A percentile compares a stretch with the other conserved stretches of the same genome.
Conservation (phyloP, 768 basidiomycete genomes). For the Calocybe indica region DNA sequence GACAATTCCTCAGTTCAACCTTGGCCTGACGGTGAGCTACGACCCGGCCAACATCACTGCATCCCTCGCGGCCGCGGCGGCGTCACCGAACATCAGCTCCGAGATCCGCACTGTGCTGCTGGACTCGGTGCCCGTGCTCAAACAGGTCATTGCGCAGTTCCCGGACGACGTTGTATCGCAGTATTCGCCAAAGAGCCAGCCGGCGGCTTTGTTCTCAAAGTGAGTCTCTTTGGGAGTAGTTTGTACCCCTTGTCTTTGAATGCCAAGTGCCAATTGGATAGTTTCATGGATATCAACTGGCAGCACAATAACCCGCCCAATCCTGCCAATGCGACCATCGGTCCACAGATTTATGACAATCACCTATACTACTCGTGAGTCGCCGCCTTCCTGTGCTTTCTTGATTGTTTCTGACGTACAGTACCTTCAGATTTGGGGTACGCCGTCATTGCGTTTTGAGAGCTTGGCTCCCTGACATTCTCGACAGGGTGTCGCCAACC, state of each 20-base stretch:
- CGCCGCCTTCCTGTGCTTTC: neutral
- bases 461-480: constrained; percentile 3
- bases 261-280: constrained; percentile 15
- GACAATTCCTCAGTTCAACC: constrained; percentile 20
- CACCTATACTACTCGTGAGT: constrained; percentile 73
- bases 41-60: too few species aligned
- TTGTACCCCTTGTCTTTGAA: too few species aligned
- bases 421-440: neutral
- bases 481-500: constrained; percentile 60
- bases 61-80: too few species aligned
- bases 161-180: constrained; percentile 14
- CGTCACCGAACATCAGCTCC: too few species aligned
- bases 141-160: constrained; percentile 9
- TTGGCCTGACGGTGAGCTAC: too few species aligned
- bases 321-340: constrained; percentile 61
- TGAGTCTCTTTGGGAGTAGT: constrained; percentile 11
- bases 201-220: constrained; percentile 28
- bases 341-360: constrained; percentile 73
- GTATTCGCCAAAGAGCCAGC: constrained; percentile 5
- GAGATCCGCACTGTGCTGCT: too few species aligned
- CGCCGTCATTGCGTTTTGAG: neutral
- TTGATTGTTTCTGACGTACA: constrained; percentile 26
- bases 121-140: too few species aligned
- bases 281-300: constrained; percentile 83
- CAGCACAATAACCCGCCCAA: constrained; percentile 65